Conservation (phyloP, 805 yeast species). For the Candida manassasensis region DNA sequence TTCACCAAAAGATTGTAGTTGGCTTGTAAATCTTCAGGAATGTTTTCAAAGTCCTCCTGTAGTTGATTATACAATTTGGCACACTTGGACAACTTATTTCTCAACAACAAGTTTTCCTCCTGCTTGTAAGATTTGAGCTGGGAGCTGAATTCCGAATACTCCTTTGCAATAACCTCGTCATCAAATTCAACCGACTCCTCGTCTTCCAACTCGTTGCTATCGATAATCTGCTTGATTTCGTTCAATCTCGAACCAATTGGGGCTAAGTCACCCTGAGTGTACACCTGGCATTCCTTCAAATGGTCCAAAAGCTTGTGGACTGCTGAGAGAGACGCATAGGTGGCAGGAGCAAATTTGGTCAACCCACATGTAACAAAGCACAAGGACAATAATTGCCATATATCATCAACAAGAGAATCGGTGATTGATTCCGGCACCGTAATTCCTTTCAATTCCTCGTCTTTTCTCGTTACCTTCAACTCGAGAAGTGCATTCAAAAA, state of each 20-base stretch:
- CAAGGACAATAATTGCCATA: conserved; percentile 79
- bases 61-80: conserved; percentile 51
- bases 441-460: conserved; percentile 37
- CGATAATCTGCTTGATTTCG: conserved; percentile 65
- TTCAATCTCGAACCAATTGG: conserved; percentile 72
- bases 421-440: conserved; percentile 46
- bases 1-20: conserved; percentile 57
- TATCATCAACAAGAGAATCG: conserved; percentile 79
- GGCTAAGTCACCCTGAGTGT: conserved; percentile 74
- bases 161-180: conserved; percentile 13
- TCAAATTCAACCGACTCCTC: conserved; percentile 5
- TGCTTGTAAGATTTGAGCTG: conserved; percentile 31
- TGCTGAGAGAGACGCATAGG: conserved; percentile 83
- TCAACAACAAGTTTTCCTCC: conserved; percentile 58
- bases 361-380: conserved; percentile 91
- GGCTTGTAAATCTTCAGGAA: conserved; percentile 34
- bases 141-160: conserved; percentile 8
- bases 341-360: conserved; percentile 87
- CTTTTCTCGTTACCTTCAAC: conserved; percentile 49
- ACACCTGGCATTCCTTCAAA: conserved; percentile 73
- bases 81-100: conserved; percentile 64
- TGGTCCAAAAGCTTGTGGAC: conserved; percentile 82
- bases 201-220: conserved; percentile 14
- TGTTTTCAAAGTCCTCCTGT: conserved; percentile 44
- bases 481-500: conserved; percentile 53